Conservation (phyloP, 2,329 filamentous ascomycete genomes). For the Colletotrichum tofieldiae region DNA sequence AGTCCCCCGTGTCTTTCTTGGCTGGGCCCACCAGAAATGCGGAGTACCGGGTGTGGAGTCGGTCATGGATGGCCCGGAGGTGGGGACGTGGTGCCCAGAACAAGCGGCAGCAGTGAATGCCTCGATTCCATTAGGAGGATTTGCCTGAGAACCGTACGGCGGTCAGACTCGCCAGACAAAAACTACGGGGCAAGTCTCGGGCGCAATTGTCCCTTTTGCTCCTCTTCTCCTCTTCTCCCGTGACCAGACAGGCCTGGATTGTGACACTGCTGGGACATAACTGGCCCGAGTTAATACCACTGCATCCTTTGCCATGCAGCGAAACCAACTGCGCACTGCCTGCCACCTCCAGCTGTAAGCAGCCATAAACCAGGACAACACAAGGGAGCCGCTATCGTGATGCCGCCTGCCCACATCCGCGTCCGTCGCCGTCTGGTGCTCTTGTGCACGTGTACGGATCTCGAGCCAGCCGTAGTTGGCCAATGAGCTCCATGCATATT, state of each 20-base stretch:
- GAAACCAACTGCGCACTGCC: neutral
- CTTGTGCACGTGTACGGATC: neutral
- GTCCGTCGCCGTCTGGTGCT: neutral
- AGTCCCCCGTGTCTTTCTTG: neutral
- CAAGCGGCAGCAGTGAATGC: neutral
- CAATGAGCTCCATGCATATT: neutral
- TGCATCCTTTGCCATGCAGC: neutral
- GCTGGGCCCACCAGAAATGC: neutral
- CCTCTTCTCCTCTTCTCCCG: slow-evolving; percentile 3
- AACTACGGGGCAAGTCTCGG: slow-evolving; percentile 27
- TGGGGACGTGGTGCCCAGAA: neutral
- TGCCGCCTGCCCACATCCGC: neutral
- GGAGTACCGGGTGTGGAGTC: neutral
- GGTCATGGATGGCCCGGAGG: slow-evolving; percentile 1
- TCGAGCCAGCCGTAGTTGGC: neutral
- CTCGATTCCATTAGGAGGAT: neutral
- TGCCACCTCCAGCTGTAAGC: neutral
- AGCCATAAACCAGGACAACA: neutral
- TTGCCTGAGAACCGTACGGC: neutral
- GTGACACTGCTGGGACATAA: neutral
- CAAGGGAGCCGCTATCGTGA: neutral
- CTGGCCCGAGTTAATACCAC: neutral
- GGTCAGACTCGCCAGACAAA: neutral
- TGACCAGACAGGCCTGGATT: neutral
- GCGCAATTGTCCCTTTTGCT: slow-evolving; percentile 18